These are phyloP conservation scores for Trichosanthes cucumerina DNA, from an alignment of 306 rosid genomes.

Conservation along the genomic window DNA sequence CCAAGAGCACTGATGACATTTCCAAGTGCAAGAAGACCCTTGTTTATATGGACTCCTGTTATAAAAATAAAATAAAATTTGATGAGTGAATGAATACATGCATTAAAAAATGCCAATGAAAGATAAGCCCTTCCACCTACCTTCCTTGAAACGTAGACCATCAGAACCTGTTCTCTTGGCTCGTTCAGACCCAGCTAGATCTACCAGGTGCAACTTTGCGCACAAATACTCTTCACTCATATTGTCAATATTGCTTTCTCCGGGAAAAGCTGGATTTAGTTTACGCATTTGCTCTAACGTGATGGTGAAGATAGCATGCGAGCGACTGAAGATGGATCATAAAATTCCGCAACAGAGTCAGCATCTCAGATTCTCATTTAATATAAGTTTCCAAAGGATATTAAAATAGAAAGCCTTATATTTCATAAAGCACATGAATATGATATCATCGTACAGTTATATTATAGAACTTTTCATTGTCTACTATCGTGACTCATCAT, in stretches of 20 bases:
- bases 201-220: constrained; percentile 94
- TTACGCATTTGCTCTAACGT: constrained; percentile 96
- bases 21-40: constrained; percentile 98
- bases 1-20: constrained; percentile 99
- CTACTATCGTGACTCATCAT: not conserved
- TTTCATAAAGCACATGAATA: not conserved
- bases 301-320: constrained; percentile 99
- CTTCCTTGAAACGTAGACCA: constrained; percentile 98
- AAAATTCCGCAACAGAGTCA: not conserved
- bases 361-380: not conserved
- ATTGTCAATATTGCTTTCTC: constrained; percentile 34
- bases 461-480: not conserved
- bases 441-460: not conserved
- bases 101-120: constrained; percentile 10
- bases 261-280: constrained; percentile 31
- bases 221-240: constrained; percentile 82
- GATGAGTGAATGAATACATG: constrained; percentile 6
- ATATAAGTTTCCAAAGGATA: not conserved
- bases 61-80: constrained; percentile 13
- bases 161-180: constrained; percentile 99
- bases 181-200: constrained; percentile 99
- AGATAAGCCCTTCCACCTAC: constrained; percentile 25
- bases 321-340: constrained; percentile 48
- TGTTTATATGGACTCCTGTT: constrained; percentile 96
- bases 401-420: not conserved